These are phyloP conservation scores for Chaetothyriales sp. DNA, from an alignment of 2,329 filamentous ascomycete genomes.

Conservation along the genomic window DNA sequence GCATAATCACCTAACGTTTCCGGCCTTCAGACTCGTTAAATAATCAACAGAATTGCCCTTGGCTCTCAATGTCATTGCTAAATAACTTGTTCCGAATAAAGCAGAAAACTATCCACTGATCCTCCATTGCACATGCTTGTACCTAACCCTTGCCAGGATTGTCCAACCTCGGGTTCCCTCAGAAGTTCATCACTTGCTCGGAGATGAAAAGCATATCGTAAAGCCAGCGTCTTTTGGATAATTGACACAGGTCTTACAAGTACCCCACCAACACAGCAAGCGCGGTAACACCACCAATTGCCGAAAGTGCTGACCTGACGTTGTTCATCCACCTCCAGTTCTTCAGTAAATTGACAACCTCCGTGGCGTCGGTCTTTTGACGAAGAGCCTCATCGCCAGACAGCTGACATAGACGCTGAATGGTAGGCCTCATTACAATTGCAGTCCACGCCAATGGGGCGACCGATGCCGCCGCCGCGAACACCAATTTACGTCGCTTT, in stretches of 20 bases:
- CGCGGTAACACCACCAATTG: constrained; percentile 5
- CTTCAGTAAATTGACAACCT: constrained; percentile 4
- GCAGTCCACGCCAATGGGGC: constrained; percentile 1
- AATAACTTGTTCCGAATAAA: no score
- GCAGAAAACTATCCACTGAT: no score
- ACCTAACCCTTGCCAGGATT: no score
- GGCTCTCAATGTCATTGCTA: no score
- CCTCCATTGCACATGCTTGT: no score
- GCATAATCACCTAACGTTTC: no score
- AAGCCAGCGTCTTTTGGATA: not conserved
- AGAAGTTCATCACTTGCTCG: no score
- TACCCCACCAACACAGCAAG: constrained; percentile 1
- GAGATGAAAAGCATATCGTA: no score
- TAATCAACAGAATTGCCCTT: no score
- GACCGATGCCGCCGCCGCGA: constrained; percentile 4
- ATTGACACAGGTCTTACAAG: not conserved
- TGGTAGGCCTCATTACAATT: constrained; percentile 4
- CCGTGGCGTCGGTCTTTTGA: constrained; percentile 4
- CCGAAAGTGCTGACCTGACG: constrained; percentile 6
- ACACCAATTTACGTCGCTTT: constrained; percentile 1
- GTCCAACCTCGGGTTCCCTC: no score
- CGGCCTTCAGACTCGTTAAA: no score
- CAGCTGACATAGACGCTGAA: constrained; percentile 3
- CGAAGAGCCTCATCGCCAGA: constrained; percentile 1
- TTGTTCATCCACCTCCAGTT: constrained; percentile 12